Base-by-base conservation (phyloP, 768 basidiomycete species). In the Pluteus cervinus region DNA sequence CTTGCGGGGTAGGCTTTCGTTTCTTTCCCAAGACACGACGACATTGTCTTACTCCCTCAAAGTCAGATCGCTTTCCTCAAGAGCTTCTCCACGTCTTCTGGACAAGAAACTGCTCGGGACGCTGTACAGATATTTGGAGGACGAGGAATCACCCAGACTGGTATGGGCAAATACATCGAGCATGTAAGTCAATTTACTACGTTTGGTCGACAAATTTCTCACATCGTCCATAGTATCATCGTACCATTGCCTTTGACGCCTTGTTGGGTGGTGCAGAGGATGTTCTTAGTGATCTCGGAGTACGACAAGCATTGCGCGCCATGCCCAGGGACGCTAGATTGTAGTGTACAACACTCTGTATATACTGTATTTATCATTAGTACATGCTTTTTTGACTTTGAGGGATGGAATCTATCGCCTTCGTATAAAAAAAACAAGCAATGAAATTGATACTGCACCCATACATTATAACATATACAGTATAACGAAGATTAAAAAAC, bases 101-200 rank as follows among this genome's bases (percentile, higher is more conserved):
- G 67, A 1, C 79, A 81, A 47, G 76, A 82, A 41, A 83, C 79
- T 23, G 78, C 81, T 14, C 68, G 74, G 5, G 69, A 69, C 49
- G 66, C 68, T 28, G 65, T 72, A 12, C 66, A 69, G 61, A 75
- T 92, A 43, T 91, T 90, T 47, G 88, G 88, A 50, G 90, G 89
- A 12, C 77, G 90, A 37, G 89, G 86, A 17, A 76, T 93, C 34
- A 92, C 90, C 3, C 74, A 75, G 54, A 78, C 77, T 2, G 87
- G 88, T 12, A 87, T 89, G 84, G 87, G 87, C 25, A 66, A 65
- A 38, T 72, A 70, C 49, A 75, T 86, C 33, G 86, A 90, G 58
- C 82, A 86, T 51, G 76, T 79, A 44, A 44, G 72, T 70, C 8
- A 10, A 29, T 44, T 29, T 34, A 20, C n/a, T 29, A 17, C 17